Conservation (phyloP, 176 grass and related monocot genomes). For the Triticum urartu region DNA sequence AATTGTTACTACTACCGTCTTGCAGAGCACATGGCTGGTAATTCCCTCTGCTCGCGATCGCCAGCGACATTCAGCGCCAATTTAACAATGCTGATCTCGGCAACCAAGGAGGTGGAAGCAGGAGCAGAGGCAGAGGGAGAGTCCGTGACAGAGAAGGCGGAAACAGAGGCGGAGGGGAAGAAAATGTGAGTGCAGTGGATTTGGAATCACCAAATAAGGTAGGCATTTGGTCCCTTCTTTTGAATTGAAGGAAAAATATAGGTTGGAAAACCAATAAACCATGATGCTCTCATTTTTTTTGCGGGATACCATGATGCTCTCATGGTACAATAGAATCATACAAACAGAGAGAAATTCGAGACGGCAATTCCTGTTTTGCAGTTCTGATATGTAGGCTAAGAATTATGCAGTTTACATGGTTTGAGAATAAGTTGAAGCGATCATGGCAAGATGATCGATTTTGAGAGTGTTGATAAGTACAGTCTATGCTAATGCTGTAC, state of each 20-base stretch:
- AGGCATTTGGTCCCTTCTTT: not conserved
- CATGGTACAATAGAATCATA: not conserved
- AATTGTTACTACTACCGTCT: no score
- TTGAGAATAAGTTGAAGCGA: slow-evolving; percentile 17
- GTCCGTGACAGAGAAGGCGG: not conserved
- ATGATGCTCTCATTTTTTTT: no score
- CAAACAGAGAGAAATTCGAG: not conserved
- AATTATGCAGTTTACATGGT: not conserved
- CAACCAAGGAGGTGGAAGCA: no score
- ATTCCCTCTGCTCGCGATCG: not conserved
- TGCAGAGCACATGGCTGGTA: no score
- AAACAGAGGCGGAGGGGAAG: not conserved
- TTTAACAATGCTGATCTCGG: slow-evolving; percentile 22
- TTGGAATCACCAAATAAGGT: slow-evolving; percentile 16
- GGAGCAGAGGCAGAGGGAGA: not conserved
- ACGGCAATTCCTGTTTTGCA: slow-evolving; percentile 6
- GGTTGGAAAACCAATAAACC: no score
- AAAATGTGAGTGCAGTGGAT: slow-evolving; percentile 1
- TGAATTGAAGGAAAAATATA: not conserved
- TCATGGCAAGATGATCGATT: not conserved
- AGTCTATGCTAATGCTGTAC: not conserved
- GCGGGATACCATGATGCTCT: not conserved
- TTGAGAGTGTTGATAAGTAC: not conserved
- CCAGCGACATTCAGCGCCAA: not conserved
- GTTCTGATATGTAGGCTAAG: not conserved